Base-by-base conservation (phyloP, 495 filamentous ascomycete species). In the Talaromyces liani region DNA sequence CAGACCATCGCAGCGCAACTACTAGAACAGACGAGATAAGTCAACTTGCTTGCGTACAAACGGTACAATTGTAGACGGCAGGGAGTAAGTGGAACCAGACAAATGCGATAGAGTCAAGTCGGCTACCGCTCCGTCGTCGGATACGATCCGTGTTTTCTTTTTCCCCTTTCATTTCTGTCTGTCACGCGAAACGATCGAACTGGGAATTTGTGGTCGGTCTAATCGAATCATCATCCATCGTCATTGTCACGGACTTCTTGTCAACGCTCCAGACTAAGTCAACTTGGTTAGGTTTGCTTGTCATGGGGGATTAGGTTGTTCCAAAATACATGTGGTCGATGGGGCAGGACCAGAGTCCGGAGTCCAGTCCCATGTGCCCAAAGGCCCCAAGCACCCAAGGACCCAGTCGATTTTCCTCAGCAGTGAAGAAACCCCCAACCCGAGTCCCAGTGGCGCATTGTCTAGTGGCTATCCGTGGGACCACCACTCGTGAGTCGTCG, bases 391-490 rank as follows among this genome's bases (percentile, higher is more conserved):
- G 49, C 24, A 20, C 49, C 24, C 22, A 56, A 29, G 53, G 53
- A 27, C 53, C 53, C 16, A 49, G 45, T 18, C 45, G 18, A 18
- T 49, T 49, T 49, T 20, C 18, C 18, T 49, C 53, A 56, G 53
- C 53, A 27, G 53, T 56, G 24, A 56, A 56, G 53, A 56, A 56
- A 56, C 53, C 22, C 53, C 53, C 53, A 56, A 56, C 16, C 22
- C 53, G 53, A 56, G 53, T 27, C 22, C 53, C 27, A 56, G 53
- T 56, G 53, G 53, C 53, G 53, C 53, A 29, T 56, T 16, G 53
- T 29, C 53, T 56, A 29, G 53, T 56, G 53, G 53, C 53, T 56
- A n/a, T 56, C 53, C 53, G 53, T 56, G 53, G 53, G 53, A 54
- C 49, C 18, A 54, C 25, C 25, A 24, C 49, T 29, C 9, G n/a